Evolutionary conservation across 2,329 filamentous ascomycete genomes (phyloP).

Genomic region (Fusarium falciforme): DNA sequence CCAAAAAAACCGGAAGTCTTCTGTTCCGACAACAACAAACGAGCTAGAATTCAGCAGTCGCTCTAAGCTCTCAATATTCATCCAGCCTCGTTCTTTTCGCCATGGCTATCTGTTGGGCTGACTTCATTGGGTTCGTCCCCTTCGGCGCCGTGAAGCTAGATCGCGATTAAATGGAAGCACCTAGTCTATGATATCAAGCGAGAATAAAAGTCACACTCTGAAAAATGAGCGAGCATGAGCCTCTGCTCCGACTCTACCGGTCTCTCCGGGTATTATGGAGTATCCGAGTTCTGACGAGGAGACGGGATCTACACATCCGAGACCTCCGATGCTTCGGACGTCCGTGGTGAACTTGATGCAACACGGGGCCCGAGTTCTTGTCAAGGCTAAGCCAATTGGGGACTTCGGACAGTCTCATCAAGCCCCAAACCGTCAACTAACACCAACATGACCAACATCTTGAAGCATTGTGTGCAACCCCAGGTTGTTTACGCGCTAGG

Average conservation of each 20-base stretch:
- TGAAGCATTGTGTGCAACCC: conserved; percentile 7
- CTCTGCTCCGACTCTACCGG: neutral
- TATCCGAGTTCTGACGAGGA: neutral
- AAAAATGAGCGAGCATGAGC: neutral
- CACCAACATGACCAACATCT: neutral
- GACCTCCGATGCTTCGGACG: conserved; percentile 25
- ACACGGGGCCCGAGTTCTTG: neutral
- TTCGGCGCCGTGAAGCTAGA: neutral
- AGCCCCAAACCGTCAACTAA: conserved; percentile 5
- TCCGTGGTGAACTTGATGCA: neutral
- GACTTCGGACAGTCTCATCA: conserved; percentile 5
- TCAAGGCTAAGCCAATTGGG: conserved; percentile 1
- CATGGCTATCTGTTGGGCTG: neutral
- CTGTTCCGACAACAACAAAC: conserved; percentile 26
- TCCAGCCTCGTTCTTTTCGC: neutral
- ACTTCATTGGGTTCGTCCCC: neutral
- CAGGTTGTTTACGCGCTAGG: conserved; percentile 6
- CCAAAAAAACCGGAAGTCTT: conserved; percentile 22
- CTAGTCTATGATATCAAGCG: neutral
- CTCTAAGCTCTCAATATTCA: neutral
- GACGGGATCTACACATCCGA: conserved; percentile 42
- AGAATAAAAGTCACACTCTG: neutral
- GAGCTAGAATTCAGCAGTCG: neutral
- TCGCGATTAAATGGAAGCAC: neutral
- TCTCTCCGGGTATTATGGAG: neutral